Conservation (phyloP, 257 asterid genomes). For the Petrea volubilis region DNA sequence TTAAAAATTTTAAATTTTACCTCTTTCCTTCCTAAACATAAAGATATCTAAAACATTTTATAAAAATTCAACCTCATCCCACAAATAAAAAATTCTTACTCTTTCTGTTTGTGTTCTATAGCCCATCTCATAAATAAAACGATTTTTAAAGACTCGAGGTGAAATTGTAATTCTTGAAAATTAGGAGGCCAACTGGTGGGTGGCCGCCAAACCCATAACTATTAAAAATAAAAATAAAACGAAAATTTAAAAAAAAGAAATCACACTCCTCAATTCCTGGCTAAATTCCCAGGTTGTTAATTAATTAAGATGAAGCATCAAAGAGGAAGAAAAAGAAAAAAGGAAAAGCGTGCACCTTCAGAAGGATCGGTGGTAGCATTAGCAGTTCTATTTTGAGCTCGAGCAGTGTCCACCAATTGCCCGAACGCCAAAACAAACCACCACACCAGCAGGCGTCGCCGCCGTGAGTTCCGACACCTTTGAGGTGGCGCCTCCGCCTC, state of each 20-base stretch:
- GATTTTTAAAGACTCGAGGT: too few species aligned
- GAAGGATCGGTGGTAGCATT: slow-evolving; percentile 37
- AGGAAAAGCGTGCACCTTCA: slow-evolving; percentile 25
- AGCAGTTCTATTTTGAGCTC: slow-evolving; percentile 34
- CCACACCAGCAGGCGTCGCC: not conserved
- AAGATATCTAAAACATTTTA: too few species aligned
- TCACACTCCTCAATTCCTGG: too few species aligned
- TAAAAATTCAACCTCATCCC: too few species aligned
- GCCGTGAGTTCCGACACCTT: not conserved
- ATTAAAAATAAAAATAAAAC: not conserved
- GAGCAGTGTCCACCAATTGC: slow-evolving; percentile 7
- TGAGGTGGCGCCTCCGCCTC: slow-evolving; percentile 29
- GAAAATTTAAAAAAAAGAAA: not conserved
- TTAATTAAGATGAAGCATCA: too few species aligned
- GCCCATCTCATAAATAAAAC: too few species aligned
- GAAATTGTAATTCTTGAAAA: slow-evolving; percentile 21
- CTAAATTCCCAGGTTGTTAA: not conserved
- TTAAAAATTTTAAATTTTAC: too few species aligned
- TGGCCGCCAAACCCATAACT: too few species aligned
- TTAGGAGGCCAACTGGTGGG: too few species aligned
- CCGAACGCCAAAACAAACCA: slow-evolving; percentile 10
- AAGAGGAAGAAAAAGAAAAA: not conserved
- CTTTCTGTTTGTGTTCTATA: too few species aligned
- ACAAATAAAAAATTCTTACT: too few species aligned
- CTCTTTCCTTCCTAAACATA: too few species aligned